These are phyloP conservation scores for Rhodotorula toruloides DNA, from an alignment of 768 basidiomycete species.

Conservation along the genomic window DNA sequence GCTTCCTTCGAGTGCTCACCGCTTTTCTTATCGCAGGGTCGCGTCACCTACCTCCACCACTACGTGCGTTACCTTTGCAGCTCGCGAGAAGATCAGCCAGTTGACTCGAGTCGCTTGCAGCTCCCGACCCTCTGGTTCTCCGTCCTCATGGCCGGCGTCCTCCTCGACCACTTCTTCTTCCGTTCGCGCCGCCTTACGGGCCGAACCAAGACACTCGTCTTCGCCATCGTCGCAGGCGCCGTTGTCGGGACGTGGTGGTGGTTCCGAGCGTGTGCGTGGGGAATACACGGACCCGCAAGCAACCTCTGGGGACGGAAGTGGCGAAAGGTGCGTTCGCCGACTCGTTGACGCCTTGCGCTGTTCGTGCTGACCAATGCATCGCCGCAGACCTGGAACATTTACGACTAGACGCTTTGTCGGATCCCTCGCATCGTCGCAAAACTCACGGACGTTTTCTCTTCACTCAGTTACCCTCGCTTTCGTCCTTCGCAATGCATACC, in stretches of 20 bases:
- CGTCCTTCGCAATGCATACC: no score
- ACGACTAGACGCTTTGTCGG: constrained; percentile 8
- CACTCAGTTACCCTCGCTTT: not conserved
- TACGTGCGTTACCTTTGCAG: constrained; percentile 59
- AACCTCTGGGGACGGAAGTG: constrained; percentile 17
- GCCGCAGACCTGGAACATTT: constrained; percentile 27
- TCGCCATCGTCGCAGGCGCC: constrained; percentile 57
- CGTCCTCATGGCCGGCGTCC: constrained; percentile 80
- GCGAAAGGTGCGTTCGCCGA: constrained; percentile 39
- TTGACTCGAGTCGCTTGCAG: constrained; percentile 75
- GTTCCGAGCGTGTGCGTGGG: constrained; percentile 85
- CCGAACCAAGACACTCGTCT: constrained; percentile 65
- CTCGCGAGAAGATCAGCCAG: not conserved
- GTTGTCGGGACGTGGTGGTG: constrained; percentile 86
- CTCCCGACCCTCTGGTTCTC: constrained; percentile 94
- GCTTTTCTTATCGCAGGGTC: constrained; percentile 16
- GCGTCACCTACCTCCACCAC: constrained; percentile 82
- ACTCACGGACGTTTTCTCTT: not conserved
- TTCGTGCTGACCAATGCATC: no score
- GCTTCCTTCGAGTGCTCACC: not conserved
- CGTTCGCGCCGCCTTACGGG: constrained; percentile 60
- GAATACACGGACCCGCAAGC: constrained; percentile 69
- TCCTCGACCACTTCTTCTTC: constrained; percentile 91
- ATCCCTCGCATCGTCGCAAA: no score
- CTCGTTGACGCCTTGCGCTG: not conserved